Base-by-base conservation (phyloP, 495 filamentous ascomycete species). In the Xylaria nigripes region DNA sequence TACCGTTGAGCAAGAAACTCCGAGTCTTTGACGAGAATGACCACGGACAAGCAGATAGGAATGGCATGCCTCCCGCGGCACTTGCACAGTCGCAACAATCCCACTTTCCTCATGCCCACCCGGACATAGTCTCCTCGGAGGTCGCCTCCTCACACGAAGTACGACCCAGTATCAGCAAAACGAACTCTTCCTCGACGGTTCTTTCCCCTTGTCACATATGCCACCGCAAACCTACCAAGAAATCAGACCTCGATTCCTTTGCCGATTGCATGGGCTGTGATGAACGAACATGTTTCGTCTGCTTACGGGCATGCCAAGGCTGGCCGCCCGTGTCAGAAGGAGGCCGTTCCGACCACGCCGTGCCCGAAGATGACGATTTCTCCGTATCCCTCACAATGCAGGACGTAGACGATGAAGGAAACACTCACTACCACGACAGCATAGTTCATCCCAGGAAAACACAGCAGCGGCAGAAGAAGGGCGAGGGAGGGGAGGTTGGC, bases 141-240 rank as follows among this genome's bases (percentile, higher is more conserved):
- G 6, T 21, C 18, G 40, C 38, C 9, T 54, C 54, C n/a, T 49
- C 58, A 29, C 59, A 53, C 1, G 57, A 61, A 9, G 47, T 32
- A 44, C 54, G 41, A 51, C 36, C 50, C 13, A 19, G 24, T 36
- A 45, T 51, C 8, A 30, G 42, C 48, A 30, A 56, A 34, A 43
- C 54, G 16, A 57, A 46, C n/a, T 19, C 61, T 2, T 36, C 61
- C 1, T 30, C 62, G 1, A 45, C 61, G 0, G 52, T 65, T 1
- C 68, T 75, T 46, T 69, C 51, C 49, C 69, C 72, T 13, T 77
- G 74, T 55, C 72, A 77, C 63, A 72, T 77, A 52, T 77, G 74
- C 63, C 70, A 61, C 56, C 70, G 73, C 25, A 70, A 71, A 38
- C 74, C 74, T 0, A 71, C 59, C 55, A 75, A 70, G 64, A 76